Evolutionary conservation across 2,329 filamentous ascomycete species (phyloP), one percentile per base, ranked within the genome.

Genomic region (Trichoderma guizhouense): DNA sequence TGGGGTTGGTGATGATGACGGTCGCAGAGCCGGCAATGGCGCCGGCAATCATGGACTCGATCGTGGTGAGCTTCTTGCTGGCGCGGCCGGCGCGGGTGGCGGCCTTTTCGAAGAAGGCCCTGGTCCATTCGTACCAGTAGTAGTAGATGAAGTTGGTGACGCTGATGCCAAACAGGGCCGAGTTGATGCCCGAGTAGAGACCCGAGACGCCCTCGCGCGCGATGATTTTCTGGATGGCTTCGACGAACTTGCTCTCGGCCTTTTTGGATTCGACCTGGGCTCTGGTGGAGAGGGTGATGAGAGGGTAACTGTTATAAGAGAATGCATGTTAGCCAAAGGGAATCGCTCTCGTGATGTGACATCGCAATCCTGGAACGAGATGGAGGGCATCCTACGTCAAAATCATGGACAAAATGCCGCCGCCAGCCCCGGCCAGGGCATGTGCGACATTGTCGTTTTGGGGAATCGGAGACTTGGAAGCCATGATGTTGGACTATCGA

Each of bases 61-160:
- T 82, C 0, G 96, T 97, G 21, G 93, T 96, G 80, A 99, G 91
- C 81, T 94, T 95, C 83, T 90, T 92, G 74, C 88, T 90, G 71
- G 90, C 88, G 74, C 93, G 90, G 39, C 92, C 93, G 69, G 92
- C 86, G 77, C 89, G 91, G 72, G 87, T 81, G 60, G 94, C 94
- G 11, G 94, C 93, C 75, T 87, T 86, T 81, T 93, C 94, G 84
- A 98, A 98, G 80, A 92, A 92, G 65, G 92, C 88, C 72, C 95
- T 91, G 74, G 94, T 96, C 93, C 94, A 99, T 85, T 99, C 96
- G 83, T 98, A 99, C 95, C 93, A 99, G 87, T 98, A 99, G 85
- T 99, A 99, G 87, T 99, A 99, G 62, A 99, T 95, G 81, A 99
- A 99, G 86, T 99, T 99, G 78, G 96, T 99, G 77, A 99, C 91